Evolutionary conservation across 139 green algal species (phyloP).

Genomic region (Dunaliella primolecta): DNA sequence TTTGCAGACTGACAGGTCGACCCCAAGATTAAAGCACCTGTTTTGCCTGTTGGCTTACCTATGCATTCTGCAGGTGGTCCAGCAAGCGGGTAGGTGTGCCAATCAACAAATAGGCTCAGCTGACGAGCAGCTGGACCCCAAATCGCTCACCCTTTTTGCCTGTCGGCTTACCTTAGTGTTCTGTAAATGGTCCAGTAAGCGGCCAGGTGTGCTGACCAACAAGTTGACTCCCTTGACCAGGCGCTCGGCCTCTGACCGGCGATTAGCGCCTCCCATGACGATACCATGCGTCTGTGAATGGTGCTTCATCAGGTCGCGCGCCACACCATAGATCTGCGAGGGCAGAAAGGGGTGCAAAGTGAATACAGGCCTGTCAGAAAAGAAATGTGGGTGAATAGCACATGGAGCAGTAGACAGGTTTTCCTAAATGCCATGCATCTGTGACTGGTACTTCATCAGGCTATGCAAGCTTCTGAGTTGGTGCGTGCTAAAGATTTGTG

Average conservation of each 20-base stretch:
- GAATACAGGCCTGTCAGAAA: not conserved
- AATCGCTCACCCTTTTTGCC: too few relatives aligned
- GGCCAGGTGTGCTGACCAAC: constrained; percentile 89
- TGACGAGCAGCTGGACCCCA: constrained; percentile 92
- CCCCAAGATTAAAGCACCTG: too few relatives aligned
- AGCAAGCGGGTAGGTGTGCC: constrained; percentile 93
- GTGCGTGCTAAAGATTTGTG: too few relatives aligned
- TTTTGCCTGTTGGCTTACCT: too few relatives aligned
- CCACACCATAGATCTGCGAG: constrained; percentile 90
- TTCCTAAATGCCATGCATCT: not conserved
- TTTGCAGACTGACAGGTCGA: too few relatives aligned
- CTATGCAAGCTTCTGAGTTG: too few relatives aligned
- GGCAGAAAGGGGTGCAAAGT: not conserved
- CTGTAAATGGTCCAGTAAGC: constrained; percentile 96
- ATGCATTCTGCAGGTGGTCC: constrained; percentile 94
- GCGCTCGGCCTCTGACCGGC: constrained; percentile 86
- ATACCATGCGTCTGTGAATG: constrained; percentile 93
- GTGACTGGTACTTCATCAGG: not conserved
- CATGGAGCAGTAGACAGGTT: too few relatives aligned
- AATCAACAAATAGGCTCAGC: constrained; percentile 94
- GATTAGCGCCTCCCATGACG: constrained; percentile 97
- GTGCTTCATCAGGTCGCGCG: constrained; percentile 85
- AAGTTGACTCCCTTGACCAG: constrained; percentile 95
- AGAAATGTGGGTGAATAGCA: too few relatives aligned
- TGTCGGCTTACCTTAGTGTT: constrained; percentile 71